Base-by-base conservation (phyloP, 805 yeast species). In the Wickerhamiella sergipiensis region DNA sequence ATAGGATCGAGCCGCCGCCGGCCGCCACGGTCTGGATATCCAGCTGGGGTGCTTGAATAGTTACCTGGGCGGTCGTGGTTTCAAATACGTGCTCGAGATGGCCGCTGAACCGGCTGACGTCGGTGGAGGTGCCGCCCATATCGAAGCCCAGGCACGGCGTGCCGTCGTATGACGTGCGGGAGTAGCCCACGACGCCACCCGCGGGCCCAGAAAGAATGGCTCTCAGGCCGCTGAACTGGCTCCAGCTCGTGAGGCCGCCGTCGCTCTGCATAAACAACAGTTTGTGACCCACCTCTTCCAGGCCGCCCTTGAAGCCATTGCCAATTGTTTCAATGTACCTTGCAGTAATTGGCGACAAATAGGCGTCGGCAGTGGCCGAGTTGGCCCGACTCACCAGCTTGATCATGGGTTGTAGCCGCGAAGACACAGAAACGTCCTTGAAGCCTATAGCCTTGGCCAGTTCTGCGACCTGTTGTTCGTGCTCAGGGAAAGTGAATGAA, bases 131-230 rank as follows among this genome's bases (percentile, higher is more conserved):
- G 47, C 95, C 95, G 47, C 95, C 95, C 89, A 85, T 84, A 65
- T 85, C 95, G 57, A 85, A 83, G 0, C 92, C 94, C 51, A 85
- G 76, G 46, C 83, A 71, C 0, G 95, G 88, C 24, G 43, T 45
- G 19, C 55, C 59, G 6, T 49, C 50, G 62, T 74, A 86, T 54
- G 95, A 85, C 0, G 97, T 89, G 49, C 78, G 75, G 0, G 95
- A 85, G 59, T 80, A 85, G 0, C 97, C 97, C 33, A 90, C 96
- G 52, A 90, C 95, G 47, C 97, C 97, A 39, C 97, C 97, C 9
- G 97, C 97, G 2, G 97, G 97, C 2, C 97, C 97, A 1, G 96
- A 86, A 36, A 90, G 67, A 47, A 90, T 84, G 3, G 97, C 95
- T 58, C 80, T 76, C 38, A 90, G 70, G 1, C 97, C 97, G 0